phyloP scores from a whole-genome alignment of 1,139 yeast genomes.

The Saccharomyces hybrid region DNA sequence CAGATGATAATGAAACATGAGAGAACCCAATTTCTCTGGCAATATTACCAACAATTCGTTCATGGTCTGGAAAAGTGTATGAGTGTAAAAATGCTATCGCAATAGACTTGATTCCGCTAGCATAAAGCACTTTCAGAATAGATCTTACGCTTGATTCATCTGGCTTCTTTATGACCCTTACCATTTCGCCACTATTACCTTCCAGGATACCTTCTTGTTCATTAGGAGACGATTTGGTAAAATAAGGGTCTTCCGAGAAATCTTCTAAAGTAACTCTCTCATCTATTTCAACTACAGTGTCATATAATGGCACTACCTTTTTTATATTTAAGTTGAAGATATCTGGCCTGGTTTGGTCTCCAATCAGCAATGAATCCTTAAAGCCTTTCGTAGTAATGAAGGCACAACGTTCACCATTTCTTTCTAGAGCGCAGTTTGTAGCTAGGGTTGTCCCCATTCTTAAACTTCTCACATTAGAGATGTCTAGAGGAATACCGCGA shows the following conservation, averaged over 20 bases:
- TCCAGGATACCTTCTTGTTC: slow-evolving; percentile 33
- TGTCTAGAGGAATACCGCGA: slow-evolving; percentile 40
- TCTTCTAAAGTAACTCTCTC: slow-evolving; percentile 69
- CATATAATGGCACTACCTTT: slow-evolving; percentile 54
- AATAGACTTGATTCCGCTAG: slow-evolving; percentile 52
- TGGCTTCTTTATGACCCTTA: slow-evolving; percentile 47
- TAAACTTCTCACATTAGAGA: slow-evolving; percentile 46
- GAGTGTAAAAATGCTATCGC: slow-evolving; percentile 67
- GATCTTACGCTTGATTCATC: slow-evolving; percentile 37
- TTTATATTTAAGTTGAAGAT: slow-evolving; percentile 52
- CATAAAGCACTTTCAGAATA: slow-evolving; percentile 39
- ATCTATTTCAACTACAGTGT: slow-evolving; percentile 54
- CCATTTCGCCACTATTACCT: slow-evolving; percentile 60
- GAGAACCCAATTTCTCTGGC: slow-evolving; percentile 55
- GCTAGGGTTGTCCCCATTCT: slow-evolving; percentile 82
- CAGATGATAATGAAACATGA: slow-evolving; percentile 57
- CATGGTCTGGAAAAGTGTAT: slow-evolving; percentile 63
- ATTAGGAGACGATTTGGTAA: slow-evolving; percentile 25
- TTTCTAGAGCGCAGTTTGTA: slow-evolving; percentile 57
- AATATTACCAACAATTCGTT: slow-evolving; percentile 45
- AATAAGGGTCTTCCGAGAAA: slow-evolving; percentile 50
- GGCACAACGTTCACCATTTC: slow-evolving; percentile 47
- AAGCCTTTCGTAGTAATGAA: slow-evolving; percentile 47
- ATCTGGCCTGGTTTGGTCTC: slow-evolving; percentile 66
- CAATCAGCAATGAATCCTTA: slow-evolving; percentile 54